Evolutionary conservation across 371 early-diverging fungal species (phyloP).

Genomic region (Mortierella sp.): DNA sequence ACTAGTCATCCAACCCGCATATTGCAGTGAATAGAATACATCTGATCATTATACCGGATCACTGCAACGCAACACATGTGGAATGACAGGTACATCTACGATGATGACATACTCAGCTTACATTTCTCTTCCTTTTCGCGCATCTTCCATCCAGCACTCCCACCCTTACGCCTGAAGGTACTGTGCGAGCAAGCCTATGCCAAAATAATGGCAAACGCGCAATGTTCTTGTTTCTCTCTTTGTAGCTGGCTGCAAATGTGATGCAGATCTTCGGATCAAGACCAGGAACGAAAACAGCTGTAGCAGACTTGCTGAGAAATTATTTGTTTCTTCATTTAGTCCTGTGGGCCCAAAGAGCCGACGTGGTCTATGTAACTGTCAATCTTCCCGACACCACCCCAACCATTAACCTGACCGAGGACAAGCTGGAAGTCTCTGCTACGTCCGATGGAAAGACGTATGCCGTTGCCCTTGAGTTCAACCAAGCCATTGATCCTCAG

Average conservation of each 20-base stretch:
- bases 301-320: background rate
- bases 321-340: slow-evolving; percentile 71
- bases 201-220: no score
- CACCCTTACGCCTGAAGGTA: slow-evolving; percentile 50
- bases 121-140: background rate
- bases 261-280: no score
- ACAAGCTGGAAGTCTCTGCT: slow-evolving; percentile 70
- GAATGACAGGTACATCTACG: no score
- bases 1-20: background rate
- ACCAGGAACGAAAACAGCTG: background rate
- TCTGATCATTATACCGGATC: no score
- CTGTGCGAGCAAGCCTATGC: background rate
- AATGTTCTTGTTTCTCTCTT: no score
- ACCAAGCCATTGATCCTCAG: slow-evolving; percentile 76
- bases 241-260: no score
- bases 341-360: slow-evolving; percentile 93
- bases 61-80: no score
- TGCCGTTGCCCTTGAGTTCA: slow-evolving; percentile 82
- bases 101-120: background rate
- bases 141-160: slow-evolving; percentile 3
- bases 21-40: no score
- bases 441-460: slow-evolving; percentile 77
- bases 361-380: slow-evolving; percentile 88
- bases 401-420: slow-evolving; percentile 63
- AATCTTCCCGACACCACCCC: slow-evolving; percentile 81